A percentile compares a stretch with the other conserved stretches of the same genome.
phyloP scores from a whole-genome alignment of 2,329 filamentous ascomycete species.

The Lasiodiplodia hormozganensis region DNA sequence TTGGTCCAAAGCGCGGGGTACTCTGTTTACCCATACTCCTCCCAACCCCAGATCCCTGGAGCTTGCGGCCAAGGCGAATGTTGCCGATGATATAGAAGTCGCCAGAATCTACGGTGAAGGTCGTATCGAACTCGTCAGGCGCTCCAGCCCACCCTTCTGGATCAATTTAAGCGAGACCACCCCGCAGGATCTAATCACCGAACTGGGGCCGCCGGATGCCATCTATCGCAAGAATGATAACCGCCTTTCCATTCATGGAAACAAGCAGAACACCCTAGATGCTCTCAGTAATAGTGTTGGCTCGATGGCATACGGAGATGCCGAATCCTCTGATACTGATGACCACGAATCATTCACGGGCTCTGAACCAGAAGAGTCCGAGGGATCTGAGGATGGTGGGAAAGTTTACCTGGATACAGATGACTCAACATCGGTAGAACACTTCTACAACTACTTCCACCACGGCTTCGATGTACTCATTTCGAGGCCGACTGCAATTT shows the following conservation, averaged over 20 bases:
- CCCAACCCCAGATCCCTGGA: conserved; percentile 76
- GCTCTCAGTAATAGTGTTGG: conserved; percentile 18
- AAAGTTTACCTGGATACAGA: conserved; percentile 34
- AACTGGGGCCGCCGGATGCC: conserved; percentile 90
- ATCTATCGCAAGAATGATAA: conserved; percentile 93
- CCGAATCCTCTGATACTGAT: conserved; percentile 42
- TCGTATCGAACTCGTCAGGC: conserved; percentile 76
- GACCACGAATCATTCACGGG: conserved; percentile 32
- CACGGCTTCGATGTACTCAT: conserved; percentile 93
- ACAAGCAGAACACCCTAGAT: conserved; percentile 50
- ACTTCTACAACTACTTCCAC: conserved; percentile 96
- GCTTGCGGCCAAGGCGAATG: conserved; percentile 70
- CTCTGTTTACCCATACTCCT: conserved; percentile 76
- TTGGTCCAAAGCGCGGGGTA: conserved; percentile 82
- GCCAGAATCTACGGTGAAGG: conserved; percentile 81
- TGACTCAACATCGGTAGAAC: conserved; percentile 67
- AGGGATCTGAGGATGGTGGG: conserved; percentile 37
- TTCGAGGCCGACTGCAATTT: conserved; percentile 69
- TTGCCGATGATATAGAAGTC: conserved; percentile 85
- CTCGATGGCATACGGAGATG: conserved; percentile 33
- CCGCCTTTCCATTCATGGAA: conserved; percentile 78
- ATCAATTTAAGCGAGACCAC: conserved; percentile 85
- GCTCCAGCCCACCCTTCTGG: conserved; percentile 70
- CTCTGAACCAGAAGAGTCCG: conserved; percentile 66
- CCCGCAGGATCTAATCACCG: conserved; percentile 87